Base-by-base conservation (phyloP, 306 rosid genomes). In the Quercus bicolor region DNA sequence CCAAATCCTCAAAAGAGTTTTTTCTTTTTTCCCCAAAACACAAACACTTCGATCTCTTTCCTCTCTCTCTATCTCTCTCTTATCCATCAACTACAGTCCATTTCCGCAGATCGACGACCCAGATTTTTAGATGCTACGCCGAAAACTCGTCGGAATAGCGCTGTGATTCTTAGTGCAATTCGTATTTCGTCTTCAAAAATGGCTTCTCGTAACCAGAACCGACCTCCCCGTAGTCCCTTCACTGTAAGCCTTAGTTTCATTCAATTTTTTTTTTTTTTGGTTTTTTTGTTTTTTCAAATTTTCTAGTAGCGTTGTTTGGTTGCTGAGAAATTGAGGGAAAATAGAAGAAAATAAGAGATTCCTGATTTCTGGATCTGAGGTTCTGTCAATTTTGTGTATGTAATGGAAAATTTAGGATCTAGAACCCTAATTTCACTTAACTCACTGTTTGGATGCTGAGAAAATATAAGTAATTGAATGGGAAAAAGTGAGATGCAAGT, bases 181-280 rank as follows among this genome's bases (percentile, higher is more conserved):
- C 11, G 64, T 5, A 4, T 78, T 5, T 34, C 48, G 55, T 76
- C 15, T 55, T 28, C 34, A 18, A 65, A 23, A 78, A 90, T 96
- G 99, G 82, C 94, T 69, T 85, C 92, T 31, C 90, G 98, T 19
- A 96, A 90, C 85, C 96, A 94, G 90, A 94, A 90, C 53, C 69
- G 89, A 66, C 90, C 98, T 76, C 98, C 97, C 55, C 91, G 84
- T 5, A 93, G 94, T 68, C 96, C 96, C 40, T 80, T 87, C 40
- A 77, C 76, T 24, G 98, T 90, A 78, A 87, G 90, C 53, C 33
- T 70, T 64, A 2, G 59, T 13, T 66, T 43, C 12, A 1, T 4
- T 68, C 20, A n/a, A 3, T 51, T 19, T 52, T 71, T 29, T 29
- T 59, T 43, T 60, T 19, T 15, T 15, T 20, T 45, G 3, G 6